A percentile compares a stretch with the other conserved stretches of the same genome.
Conservation (phyloP, 1,284 basidiomycete genomes). For the Ustilago xerochloae region DNA sequence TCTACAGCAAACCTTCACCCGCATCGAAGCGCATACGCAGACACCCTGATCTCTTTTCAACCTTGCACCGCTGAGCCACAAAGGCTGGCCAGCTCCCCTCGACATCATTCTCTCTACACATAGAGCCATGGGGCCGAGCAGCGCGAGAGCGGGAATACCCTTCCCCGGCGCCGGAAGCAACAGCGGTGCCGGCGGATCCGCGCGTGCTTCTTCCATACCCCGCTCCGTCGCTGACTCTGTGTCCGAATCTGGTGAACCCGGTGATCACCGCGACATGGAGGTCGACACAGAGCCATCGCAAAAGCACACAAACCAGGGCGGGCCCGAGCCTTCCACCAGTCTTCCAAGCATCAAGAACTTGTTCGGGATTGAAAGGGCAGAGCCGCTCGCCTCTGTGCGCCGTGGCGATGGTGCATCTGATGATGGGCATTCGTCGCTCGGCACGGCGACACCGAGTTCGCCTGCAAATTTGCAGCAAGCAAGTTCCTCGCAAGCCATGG, state of each 20-base stretch:
- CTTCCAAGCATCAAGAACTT: conserved; percentile 50
- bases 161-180: conserved; percentile 41
- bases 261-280: conserved; percentile 35
- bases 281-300: conserved; percentile 29
- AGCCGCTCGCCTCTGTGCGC: conserved; percentile 36
- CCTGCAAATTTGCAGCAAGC: conserved; percentile 18
- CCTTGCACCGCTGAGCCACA: conserved; percentile 27
- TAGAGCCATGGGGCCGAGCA: conserved; percentile 42
- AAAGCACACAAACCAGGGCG: conserved; percentile 12
- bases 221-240: conserved; percentile 26
- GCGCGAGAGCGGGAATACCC: conserved; percentile 35
- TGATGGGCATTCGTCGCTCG: conserved; percentile 26
- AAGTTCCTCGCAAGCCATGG: conserved; percentile 13
- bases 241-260: conserved; percentile 21
- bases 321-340: conserved; percentile 24
- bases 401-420: conserved; percentile 24
- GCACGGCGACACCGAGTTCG: conserved; percentile 29
- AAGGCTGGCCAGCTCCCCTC: conserved; percentile 32
- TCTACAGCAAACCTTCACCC: neutral
- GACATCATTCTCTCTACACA: conserved; percentile 33
- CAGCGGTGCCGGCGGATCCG: conserved; percentile 11
- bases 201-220: conserved; percentile 25
- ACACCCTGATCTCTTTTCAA: neutral
- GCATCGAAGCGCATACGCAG: neutral
- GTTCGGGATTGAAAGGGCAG: conserved; percentile 40